Evolutionary conservation across 2,329 filamentous ascomycete species (phyloP).

Genomic region (Aureobasidium sp.): DNA sequence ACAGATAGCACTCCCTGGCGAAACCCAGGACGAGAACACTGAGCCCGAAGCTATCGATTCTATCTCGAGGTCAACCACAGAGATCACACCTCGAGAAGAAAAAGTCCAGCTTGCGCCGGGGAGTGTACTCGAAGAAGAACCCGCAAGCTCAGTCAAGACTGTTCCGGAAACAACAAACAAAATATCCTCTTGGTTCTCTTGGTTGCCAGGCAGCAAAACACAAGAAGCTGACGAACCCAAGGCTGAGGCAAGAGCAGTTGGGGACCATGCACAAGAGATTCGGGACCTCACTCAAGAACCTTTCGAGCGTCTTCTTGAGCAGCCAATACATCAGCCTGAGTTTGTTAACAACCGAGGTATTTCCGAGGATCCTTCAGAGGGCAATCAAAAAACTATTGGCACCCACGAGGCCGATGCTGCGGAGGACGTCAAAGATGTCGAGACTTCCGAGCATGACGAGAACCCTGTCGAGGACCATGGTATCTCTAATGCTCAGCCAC

Average conservation of each 20-base stretch:
- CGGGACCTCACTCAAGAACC: background rate
- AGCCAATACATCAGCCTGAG: background rate
- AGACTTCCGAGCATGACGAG: background rate
- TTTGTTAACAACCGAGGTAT: background rate
- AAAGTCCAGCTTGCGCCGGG: background rate
- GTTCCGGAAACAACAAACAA: background rate
- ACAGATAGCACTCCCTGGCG: background rate
- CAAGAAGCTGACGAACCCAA: background rate
- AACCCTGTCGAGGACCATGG: background rate
- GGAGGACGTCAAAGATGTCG: background rate
- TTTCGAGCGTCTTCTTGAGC: background rate
- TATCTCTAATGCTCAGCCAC: background rate
- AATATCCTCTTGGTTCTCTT: conserved; percentile 1
- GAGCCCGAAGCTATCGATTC: background rate
- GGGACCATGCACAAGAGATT: background rate
- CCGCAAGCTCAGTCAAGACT: too few species aligned
- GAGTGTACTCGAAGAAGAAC: background rate
- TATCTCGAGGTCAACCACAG: background rate
- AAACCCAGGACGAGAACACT: background rate
- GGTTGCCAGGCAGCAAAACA: background rate
- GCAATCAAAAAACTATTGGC: too few species aligned
- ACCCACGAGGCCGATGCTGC: background rate
- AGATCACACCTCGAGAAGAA: background rate
- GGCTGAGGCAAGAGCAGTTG: background rate
- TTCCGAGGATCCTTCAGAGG: too few species aligned